phyloP scores from a whole-genome alignment of 2,329 filamentous ascomycete species.

The Talaromyces atroroseus region DNA sequence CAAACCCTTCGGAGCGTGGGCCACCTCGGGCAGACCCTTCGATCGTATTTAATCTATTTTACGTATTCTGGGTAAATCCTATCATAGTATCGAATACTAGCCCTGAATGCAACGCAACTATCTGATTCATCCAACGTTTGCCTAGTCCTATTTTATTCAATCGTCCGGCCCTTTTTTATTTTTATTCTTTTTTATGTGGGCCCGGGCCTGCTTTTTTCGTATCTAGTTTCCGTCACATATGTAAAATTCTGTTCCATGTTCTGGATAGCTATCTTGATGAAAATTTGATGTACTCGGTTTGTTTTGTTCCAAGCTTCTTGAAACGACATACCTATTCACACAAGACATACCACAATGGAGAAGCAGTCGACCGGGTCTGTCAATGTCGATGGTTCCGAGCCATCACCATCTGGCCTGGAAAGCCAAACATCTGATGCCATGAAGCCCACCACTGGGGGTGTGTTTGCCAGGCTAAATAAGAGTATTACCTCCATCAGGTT shows the following conservation, averaged over 20 bases:
- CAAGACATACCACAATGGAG: slow-evolving; percentile 1
- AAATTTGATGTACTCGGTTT: too few relatives aligned
- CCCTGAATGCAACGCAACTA: too few relatives aligned
- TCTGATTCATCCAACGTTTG: too few relatives aligned
- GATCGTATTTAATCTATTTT: too few relatives aligned
- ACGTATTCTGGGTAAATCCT: too few relatives aligned
- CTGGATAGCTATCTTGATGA: background rate
- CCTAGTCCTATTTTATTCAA: too few relatives aligned
- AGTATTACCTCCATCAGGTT: slow-evolving; percentile 10
- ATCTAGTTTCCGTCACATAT: too few relatives aligned
- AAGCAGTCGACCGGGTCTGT: background rate
- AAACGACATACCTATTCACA: background rate
- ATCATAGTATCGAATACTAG: too few relatives aligned
- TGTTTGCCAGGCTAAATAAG: slow-evolving; percentile 8
- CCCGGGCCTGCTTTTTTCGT: too few relatives aligned
- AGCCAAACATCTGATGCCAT: slow-evolving; percentile 1
- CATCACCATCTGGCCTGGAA: background rate
- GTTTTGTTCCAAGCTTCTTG: background rate
- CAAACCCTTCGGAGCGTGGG: background rate
- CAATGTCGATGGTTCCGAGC: background rate
- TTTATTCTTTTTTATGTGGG: too few relatives aligned
- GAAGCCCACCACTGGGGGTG: background rate
- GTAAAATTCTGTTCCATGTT: background rate
- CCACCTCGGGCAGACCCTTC: too few relatives aligned
- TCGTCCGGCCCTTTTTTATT: too few relatives aligned